These are phyloP conservation scores for Aphanomyces invadans DNA, from an alignment of 352 stramenopile genomes.

Conservation along the genomic window DNA sequence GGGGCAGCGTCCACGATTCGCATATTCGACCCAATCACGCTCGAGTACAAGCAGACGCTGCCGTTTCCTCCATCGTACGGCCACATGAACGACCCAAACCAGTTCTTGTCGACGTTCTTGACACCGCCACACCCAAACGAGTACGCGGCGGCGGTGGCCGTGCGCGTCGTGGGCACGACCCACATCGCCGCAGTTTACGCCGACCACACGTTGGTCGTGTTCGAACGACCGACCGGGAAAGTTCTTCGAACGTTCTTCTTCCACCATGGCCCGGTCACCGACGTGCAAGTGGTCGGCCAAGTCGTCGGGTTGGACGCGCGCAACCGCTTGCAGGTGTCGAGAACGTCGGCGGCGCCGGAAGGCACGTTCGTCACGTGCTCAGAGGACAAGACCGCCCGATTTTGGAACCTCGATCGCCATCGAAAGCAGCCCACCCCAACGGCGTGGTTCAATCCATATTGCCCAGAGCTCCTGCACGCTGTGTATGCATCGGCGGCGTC, in stretches of 20 bases:
- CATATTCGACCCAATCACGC: slow-evolving; percentile 59
- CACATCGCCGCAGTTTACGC: slow-evolving; percentile 62
- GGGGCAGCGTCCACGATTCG: slow-evolving; percentile 56
- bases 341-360: slow-evolving; percentile 35
- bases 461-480: slow-evolving; percentile 60
- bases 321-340: slow-evolving; percentile 7
- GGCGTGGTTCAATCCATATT: slow-evolving; percentile 57
- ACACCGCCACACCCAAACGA: slow-evolving; percentile 30
- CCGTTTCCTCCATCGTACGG: slow-evolving; percentile 70
- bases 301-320: slow-evolving; percentile 39
- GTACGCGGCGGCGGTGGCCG: slow-evolving; percentile 48
- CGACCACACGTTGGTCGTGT: slow-evolving; percentile 77
- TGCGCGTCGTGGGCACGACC: slow-evolving; percentile 52
- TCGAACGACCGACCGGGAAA: slow-evolving; percentile 46
- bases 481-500: slow-evolving; percentile 32
- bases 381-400: slow-evolving; percentile 78
- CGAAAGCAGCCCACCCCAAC: slow-evolving; percentile 9
- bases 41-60: slow-evolving; percentile 66
- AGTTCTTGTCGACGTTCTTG: neutral
- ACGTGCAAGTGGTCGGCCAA: slow-evolving; percentile 48
- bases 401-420: slow-evolving; percentile 77
- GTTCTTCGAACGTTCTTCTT: slow-evolving; percentile 73
- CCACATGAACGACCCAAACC: slow-evolving; percentile 30
- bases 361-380: slow-evolving; percentile 75
- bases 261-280: slow-evolving; percentile 61